phyloP scores from a whole-genome alignment of 2,329 filamentous ascomycete species.

The Penicillium hordei region DNA sequence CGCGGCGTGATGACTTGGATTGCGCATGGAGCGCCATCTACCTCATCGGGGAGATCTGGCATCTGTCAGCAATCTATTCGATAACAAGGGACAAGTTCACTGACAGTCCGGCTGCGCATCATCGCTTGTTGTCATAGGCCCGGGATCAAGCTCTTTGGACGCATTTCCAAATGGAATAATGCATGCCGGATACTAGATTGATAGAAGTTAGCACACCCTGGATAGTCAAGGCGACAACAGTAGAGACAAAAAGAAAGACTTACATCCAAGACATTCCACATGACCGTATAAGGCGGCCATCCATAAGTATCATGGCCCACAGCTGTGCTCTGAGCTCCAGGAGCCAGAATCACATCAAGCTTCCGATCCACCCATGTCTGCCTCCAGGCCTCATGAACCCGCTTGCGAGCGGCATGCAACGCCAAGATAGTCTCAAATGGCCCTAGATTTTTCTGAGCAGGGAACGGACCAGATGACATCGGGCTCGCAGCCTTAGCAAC shows the following conservation, averaged over 20 bases:
- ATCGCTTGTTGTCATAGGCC: constrained; percentile 32
- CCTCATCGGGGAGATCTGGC: constrained; percentile 43
- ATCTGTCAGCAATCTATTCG: constrained; percentile 6
- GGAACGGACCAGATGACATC: constrained; percentile 33
- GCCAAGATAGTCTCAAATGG: constrained; percentile 44
- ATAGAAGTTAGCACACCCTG: background rate
- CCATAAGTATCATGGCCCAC: constrained; percentile 50
- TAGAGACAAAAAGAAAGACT: constrained; percentile 21
- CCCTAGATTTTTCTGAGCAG: constrained; percentile 23
- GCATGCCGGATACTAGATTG: constrained; percentile 50
- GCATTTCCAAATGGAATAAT: constrained; percentile 50
- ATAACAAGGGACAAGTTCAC: background rate
- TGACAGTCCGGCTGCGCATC: constrained; percentile 28
- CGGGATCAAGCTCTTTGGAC: constrained; percentile 43
- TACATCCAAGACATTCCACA: constrained; percentile 56
- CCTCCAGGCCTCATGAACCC: constrained; percentile 44
- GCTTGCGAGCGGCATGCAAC: constrained; percentile 41
- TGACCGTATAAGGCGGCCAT: constrained; percentile 46
- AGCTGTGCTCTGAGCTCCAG: constrained; percentile 53
- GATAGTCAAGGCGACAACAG: background rate
- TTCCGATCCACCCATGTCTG: constrained; percentile 43
- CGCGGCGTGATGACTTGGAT: constrained; percentile 50
- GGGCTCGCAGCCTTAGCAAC: constrained; percentile 31
- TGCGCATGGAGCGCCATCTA: constrained; percentile 48
- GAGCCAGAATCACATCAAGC: constrained; percentile 54